Percentiles rank a stretch among this genome's conserved stretches.
These are phyloP conservation scores for Wallacemonas collosoma DNA, from an alignment of 208 protist species.

Conservation along the genomic window DNA sequence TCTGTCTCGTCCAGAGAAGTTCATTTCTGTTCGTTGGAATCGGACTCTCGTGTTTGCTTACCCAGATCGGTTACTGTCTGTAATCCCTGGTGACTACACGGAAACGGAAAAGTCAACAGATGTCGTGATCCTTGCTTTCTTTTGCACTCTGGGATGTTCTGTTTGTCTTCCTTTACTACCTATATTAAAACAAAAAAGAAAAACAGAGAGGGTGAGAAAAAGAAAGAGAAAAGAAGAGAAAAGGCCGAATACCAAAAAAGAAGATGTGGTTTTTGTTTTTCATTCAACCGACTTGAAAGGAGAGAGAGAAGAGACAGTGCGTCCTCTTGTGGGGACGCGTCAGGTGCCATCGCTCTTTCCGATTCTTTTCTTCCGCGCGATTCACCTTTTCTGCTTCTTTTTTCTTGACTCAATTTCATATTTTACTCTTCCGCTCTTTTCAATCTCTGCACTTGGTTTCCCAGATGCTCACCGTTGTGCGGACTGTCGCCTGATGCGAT, in stretches of 20 bases:
- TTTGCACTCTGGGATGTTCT: neutral
- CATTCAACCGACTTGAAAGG: too few species aligned
- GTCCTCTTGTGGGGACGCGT: neutral
- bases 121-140: neutral
- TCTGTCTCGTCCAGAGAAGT: too few species aligned
- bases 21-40: neutral
- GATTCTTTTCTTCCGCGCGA: neutral
- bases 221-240: neutral
- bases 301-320: neutral
- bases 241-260: conserved; percentile 3
- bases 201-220: conserved; percentile 4
- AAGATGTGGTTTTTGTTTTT: too few species aligned
- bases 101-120: conserved; percentile 20
- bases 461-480: neutral
- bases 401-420: neutral
- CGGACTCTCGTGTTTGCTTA: neutral
- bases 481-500: neutral
- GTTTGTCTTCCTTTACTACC: conserved; percentile 13
- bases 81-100: conserved; percentile 9
- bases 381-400: neutral
- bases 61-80: conserved; percentile 4
- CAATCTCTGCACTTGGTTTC: neutral
- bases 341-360: too few species aligned
- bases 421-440: neutral
- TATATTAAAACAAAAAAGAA: conserved; percentile 19